These are phyloP conservation scores for Chaetoscypha palmicola DNA, from an alignment of 2,329 filamentous ascomycete species.

Conservation along the genomic window DNA sequence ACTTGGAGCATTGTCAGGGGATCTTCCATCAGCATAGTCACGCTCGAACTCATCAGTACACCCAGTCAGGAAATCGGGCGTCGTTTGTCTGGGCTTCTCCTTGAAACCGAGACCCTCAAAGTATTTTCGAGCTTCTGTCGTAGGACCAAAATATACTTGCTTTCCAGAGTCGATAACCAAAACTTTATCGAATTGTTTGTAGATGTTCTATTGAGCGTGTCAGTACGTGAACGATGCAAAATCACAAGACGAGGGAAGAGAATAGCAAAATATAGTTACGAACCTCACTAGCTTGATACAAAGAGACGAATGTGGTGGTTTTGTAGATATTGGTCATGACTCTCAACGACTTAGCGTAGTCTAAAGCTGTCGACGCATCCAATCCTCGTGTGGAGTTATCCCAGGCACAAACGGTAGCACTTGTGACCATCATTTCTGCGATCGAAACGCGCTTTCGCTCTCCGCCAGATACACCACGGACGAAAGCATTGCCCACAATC, in stretches of 20 bases:
- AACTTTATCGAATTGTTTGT: constrained; percentile 62
- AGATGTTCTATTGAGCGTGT: constrained; percentile 46
- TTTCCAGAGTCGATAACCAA: constrained; percentile 59
- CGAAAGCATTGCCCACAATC: constrained; percentile 73
- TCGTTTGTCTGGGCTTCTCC: constrained; percentile 52
- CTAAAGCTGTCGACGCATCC: constrained; percentile 63
- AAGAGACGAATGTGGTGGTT: constrained; percentile 52
- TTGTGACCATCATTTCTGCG: constrained; percentile 74
- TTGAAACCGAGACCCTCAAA: constrained; percentile 58
- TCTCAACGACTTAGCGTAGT: constrained; percentile 52
- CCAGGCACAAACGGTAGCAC: constrained; percentile 66
- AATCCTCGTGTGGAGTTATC: constrained; percentile 67
- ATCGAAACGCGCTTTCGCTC: constrained; percentile 78
- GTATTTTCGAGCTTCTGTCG: constrained; percentile 50
- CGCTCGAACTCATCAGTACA: constrained; percentile 82
- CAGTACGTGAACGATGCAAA: too few species aligned
- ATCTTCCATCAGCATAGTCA: constrained; percentile 63
- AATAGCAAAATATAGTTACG: too few species aligned
- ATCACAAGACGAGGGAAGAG: too few species aligned
- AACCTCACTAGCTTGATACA: constrained; percentile 67
- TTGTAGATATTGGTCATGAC: constrained; percentile 55
- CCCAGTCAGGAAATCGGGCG: constrained; percentile 56
- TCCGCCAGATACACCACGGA: constrained; percentile 73
- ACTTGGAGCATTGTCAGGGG: constrained; percentile 59
- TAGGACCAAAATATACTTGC: constrained; percentile 56